Evolutionary conservation across 1,284 basidiomycete genomes (phyloP).

Genomic region (Trichosporon faecale): DNA sequence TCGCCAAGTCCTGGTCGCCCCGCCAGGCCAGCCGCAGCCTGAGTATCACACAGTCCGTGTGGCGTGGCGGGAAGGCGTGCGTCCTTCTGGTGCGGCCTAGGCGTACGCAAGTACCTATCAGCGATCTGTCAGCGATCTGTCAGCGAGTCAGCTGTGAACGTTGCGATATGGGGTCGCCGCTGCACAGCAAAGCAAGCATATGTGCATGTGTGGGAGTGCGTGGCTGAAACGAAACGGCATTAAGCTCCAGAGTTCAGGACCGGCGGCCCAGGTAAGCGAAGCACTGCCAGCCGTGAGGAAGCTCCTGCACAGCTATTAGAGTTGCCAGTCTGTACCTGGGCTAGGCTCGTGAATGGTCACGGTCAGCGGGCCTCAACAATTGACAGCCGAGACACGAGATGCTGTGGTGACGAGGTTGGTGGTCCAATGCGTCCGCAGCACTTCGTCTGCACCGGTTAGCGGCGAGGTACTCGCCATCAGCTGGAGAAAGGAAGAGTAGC

Average conservation of each 20-base stretch:
- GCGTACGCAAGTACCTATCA: neutral
- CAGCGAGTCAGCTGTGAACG: neutral
- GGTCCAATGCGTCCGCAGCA: neutral
- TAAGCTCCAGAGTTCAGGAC: slow-evolving; percentile 5
- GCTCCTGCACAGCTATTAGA: neutral
- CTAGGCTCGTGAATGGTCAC: neutral
- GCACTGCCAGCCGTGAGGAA: neutral
- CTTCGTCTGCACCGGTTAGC: neutral
- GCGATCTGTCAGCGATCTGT: neutral
- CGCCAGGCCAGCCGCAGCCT: neutral
- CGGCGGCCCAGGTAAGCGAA: neutral
- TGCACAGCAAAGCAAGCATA: slow-evolving; percentile 1
- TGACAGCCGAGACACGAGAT: neutral
- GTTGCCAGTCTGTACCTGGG: neutral
- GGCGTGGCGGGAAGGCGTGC: neutral
- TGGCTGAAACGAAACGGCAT: slow-evolving; percentile 3
- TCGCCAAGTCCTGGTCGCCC: neutral
- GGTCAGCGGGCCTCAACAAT: neutral
- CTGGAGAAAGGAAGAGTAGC: neutral
- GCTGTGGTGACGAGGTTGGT: neutral
- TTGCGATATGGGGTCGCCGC: neutral
- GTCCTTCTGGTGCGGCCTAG: neutral
- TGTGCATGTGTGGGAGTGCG: slow-evolving; percentile 3
- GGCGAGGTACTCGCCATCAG: neutral
- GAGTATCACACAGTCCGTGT: neutral